Conservation (phyloP, 2,329 filamentous ascomycete species). For the Talaromyces pinophilus region DNA sequence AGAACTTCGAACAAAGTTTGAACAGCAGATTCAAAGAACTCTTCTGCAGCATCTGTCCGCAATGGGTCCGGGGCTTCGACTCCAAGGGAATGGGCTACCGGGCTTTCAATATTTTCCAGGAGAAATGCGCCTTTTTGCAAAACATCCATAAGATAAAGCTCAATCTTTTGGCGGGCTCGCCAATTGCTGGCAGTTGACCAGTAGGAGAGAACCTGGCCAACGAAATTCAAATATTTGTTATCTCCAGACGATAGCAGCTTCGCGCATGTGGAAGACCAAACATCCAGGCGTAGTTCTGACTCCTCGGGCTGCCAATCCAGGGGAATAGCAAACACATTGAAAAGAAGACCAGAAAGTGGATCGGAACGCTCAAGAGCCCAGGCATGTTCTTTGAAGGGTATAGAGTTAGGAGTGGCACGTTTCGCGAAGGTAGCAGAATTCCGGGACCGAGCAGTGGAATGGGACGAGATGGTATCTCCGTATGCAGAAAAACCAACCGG, state of each 20-base stretch:
- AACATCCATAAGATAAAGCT: conserved; percentile 92
- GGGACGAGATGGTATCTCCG: conserved; percentile 76
- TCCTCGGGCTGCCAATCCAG: conserved; percentile 79
- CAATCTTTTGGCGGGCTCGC: conserved; percentile 85
- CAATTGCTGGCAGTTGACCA: conserved; percentile 87
- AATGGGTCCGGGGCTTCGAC: conserved; percentile 67
- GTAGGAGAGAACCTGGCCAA: conserved; percentile 80
- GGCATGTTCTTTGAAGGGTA: conserved; percentile 75
- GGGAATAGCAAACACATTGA: conserved; percentile 87
- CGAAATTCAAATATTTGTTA: conserved; percentile 73
- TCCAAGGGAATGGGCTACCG: conserved; percentile 69
- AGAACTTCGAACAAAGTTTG: conserved; percentile 81
- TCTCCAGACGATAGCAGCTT: conserved; percentile 77
- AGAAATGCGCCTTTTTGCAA: conserved; percentile 91
- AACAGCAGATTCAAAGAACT: conserved; percentile 84
- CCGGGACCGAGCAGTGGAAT: conserved; percentile 58
- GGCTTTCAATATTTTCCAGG: conserved; percentile 79
- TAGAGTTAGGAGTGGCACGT: conserved; percentile 49
- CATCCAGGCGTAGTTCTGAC: conserved; percentile 74
- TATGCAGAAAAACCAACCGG: conserved; percentile 78
- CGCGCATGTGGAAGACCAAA: conserved; percentile 87
- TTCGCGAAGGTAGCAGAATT: conserved; percentile 51
- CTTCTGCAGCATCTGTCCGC: conserved; percentile 77
- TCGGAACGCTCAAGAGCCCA: conserved; percentile 88
- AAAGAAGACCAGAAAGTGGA: conserved; percentile 78